These are phyloP conservation scores for Globisporangium paddicum DNA, from an alignment of 352 stramenopile genomes.

Conservation along the genomic window DNA sequence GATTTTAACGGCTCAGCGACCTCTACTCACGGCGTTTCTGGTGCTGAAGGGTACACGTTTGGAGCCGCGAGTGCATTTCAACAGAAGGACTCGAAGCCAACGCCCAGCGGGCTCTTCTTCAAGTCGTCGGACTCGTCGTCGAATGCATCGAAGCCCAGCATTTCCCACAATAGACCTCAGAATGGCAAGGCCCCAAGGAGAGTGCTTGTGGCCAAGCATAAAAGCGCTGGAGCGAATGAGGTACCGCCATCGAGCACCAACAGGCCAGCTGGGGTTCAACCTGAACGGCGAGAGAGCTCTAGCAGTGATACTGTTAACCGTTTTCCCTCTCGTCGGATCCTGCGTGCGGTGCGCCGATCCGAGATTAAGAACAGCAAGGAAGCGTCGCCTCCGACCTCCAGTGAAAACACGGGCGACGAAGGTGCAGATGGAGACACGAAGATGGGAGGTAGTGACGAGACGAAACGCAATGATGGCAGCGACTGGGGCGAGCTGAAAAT, in stretches of 20 bases:
- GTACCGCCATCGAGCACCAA: neutral
- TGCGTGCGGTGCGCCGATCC: conserved; percentile 9
- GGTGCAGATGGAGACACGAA: conserved; percentile 5
- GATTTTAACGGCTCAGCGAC: conserved; percentile 1
- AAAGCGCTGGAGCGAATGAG: neutral
- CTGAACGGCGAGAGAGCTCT: neutral
- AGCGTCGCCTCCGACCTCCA: neutral
- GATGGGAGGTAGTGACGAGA: conserved; percentile 27
- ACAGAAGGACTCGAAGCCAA: neutral
- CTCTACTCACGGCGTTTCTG: neutral
- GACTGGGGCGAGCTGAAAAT: conserved; percentile 64
- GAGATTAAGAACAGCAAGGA: neutral
- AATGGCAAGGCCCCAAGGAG: neutral
- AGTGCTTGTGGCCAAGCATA: neutral
- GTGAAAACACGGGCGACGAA: conserved; percentile 2
- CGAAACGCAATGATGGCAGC: conserved; percentile 23
- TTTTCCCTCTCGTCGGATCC: conserved; percentile 7
- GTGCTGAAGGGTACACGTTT: conserved; percentile 8
- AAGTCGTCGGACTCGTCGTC: neutral
- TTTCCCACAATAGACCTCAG: neutral
- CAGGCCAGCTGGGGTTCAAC: neutral
- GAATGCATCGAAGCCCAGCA: neutral
- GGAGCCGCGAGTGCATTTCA: neutral
- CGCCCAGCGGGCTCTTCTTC: neutral
- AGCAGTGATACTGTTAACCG: neutral